phyloP scores from a whole-genome alignment of 805 yeast species.

The Saccharomycopsis olivae region DNA sequence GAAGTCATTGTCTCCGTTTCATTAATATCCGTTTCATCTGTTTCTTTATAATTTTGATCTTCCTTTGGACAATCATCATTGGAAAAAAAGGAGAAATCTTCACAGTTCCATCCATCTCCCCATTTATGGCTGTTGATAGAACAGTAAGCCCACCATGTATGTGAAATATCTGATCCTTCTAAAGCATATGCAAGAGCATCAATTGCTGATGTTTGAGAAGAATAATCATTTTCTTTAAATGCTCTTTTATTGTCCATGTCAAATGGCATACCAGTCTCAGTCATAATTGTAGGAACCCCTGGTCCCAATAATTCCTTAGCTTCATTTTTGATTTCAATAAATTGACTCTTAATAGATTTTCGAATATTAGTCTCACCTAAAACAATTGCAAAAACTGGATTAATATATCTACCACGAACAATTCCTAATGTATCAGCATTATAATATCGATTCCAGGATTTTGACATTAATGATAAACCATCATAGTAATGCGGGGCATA shows the following conservation, averaged over 20 bases:
- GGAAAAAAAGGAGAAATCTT: conserved; percentile 85
- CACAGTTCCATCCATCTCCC: conserved; percentile 94
- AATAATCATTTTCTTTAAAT: conserved; percentile 53
- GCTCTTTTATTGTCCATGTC: conserved; percentile 84
- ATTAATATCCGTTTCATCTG: background rate
- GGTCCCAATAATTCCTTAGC: conserved; percentile 50
- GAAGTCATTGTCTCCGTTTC: background rate
- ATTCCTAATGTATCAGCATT: conserved; percentile 89
- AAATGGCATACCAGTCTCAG: conserved; percentile 97
- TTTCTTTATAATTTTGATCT: background rate
- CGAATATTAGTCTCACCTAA: conserved; percentile 76
- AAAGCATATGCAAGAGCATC: conserved; percentile 76
- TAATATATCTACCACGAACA: conserved; percentile 62
- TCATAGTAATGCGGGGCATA: conserved; percentile 90
- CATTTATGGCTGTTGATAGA: conserved; percentile 61
- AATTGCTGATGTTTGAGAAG: conserved; percentile 68
- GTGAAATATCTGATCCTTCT: conserved; percentile 62
- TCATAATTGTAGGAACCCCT: conserved; percentile 61
- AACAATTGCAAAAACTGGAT: conserved; percentile 66
- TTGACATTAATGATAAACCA: conserved; percentile 87
- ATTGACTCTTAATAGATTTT: conserved; percentile 58
- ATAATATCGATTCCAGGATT: conserved; percentile 72
- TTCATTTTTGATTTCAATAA: conserved; percentile 57
- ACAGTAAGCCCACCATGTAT: conserved; percentile 82
- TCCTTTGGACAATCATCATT: conserved; percentile 35